Evolutionary conservation across 805 yeast species (phyloP), one percentile per base, ranked within the genome.

Genomic region (Isabelozyma rhagii): DNA sequence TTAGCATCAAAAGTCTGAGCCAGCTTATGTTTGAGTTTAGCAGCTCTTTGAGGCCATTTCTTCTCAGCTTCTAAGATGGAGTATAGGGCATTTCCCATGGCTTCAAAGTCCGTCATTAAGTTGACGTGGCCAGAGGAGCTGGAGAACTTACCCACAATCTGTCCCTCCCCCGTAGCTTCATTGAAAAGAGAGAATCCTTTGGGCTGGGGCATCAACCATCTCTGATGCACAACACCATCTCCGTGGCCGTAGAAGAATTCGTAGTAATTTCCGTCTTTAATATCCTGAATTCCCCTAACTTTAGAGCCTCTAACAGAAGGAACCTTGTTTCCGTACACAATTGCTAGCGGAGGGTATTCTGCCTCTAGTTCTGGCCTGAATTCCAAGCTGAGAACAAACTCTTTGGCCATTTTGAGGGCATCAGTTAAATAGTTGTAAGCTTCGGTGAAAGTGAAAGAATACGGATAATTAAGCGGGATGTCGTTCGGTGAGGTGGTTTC

Each of bases 171-270:
- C 1, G 69, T 60, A 4, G 53, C 52, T 6, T 57, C 54, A 51
- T 74, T 61, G 48, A 59, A 67, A n/a, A 54, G 51, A 1, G 48
- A 39, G 60, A 87, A 90, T 0, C 93, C 96, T 53, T 78, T 77
- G 41, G 69, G 69, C 55, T 86, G 88, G 0, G 97, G 97, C 81
- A 91, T 80, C 45, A 88, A 67, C 87, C 91, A 86, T 54, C 81
- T 81, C 55, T 86, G 88, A 66, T 88, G 88, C 1, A 89, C 89
- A 15, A 92, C 97, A 41, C 97, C 97, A 64, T 92, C 97, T 13
- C 97, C 97, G 4, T 89, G 89, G 0, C 96, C 96, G 59, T 89
- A 91, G 57, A 79, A 82, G 58, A 89, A 86, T 57, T 88, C 85
- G 54, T 79, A 82, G 68, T 87, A 91, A 54, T 82, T 79, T 3